Evolutionary conservation across 2,329 filamentous ascomycete genomes (phyloP).

Genomic region (Parastagonospora nodorum): DNA sequence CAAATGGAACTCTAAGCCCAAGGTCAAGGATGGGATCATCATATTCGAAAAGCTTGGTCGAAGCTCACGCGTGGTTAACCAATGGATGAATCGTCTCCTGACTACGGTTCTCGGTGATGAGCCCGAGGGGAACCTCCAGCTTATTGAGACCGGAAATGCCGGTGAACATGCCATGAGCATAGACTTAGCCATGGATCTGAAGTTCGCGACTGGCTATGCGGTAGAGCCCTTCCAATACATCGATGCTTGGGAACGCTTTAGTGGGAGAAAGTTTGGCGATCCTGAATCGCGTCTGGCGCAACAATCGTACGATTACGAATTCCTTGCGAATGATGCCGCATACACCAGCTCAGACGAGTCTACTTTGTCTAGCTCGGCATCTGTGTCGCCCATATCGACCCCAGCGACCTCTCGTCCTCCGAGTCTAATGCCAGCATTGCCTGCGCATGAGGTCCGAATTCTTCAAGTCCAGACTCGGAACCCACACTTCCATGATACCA

Average conservation of each 20-base stretch:
- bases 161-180: constrained; percentile 22
- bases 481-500: constrained; percentile 17
- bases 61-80: constrained; percentile 17
- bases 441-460: constrained; percentile 3
- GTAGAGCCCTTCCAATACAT: constrained; percentile 22
- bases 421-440: neutral
- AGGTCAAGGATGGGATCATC: constrained; percentile 12
- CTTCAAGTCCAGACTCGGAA: constrained; percentile 19
- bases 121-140: neutral
- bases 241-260: constrained; percentile 12
- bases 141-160: constrained; percentile 18
- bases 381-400: neutral
- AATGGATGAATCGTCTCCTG: constrained; percentile 17
- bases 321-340: neutral
- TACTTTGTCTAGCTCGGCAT: neutral
- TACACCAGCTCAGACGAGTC: neutral
- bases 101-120: neutral
- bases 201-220: constrained; percentile 20
- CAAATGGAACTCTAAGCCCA: constrained; percentile 24
- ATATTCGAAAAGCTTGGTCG: constrained; percentile 13
- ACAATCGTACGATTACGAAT: no score
- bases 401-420: neutral
- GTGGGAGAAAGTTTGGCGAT: neutral
- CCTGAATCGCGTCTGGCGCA: no score
- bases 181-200: constrained; percentile 13